Base-by-base conservation (phyloP, 495 filamentous ascomycete species). In the Beverwykella pulmonaria region DNA sequence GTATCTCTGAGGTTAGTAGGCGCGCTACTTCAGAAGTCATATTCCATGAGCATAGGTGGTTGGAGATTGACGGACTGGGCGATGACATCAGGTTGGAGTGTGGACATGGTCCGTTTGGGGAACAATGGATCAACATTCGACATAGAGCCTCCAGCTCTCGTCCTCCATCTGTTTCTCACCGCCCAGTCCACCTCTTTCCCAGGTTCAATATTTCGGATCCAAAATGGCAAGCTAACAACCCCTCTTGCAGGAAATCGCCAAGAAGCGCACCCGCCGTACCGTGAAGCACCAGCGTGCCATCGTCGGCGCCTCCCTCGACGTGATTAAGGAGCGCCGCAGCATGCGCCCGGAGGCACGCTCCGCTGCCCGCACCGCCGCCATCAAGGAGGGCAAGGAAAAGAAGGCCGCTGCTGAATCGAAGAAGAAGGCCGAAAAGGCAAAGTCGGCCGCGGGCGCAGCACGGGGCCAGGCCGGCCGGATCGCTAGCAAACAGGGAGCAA, bases 371-470 rank as follows among this genome's bases (percentile, higher is more conserved):
- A 82, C 85, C 67, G 83, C 88, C 74, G 95, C 95, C 79, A 94
- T 97, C 84, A 91, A 90, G 82, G 91, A 92, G 75, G 87, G 87
- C 80, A 99, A 99, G 88, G 93, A 94, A 80, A 97, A 97, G 92
- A 94, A 93, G 83, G 82, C 87, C 66, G 92, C 86, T 62, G 84
- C 87, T 54, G 86, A 89, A 80, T 89, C 85, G 79, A 87, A 87
- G 80, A 99, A 99, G 92, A 98, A 97, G 91, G 88, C 89, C 47
- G 95, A 98, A 82, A 99, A 99, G 92, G 94, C 94, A 70, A 99
- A 98, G 91, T 84, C 69, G 73, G 94, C 93, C 67, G 86, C 88
- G 64, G 69, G 74, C 48, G 84, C 86, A 53, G 83, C 88, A 76
- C 88, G 89, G 82, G 93, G 92, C 70, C 84, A 91, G 82, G 82